Conservation (phyloP, 2,329 filamentous ascomycete genomes). For the Apiospora marii region DNA sequence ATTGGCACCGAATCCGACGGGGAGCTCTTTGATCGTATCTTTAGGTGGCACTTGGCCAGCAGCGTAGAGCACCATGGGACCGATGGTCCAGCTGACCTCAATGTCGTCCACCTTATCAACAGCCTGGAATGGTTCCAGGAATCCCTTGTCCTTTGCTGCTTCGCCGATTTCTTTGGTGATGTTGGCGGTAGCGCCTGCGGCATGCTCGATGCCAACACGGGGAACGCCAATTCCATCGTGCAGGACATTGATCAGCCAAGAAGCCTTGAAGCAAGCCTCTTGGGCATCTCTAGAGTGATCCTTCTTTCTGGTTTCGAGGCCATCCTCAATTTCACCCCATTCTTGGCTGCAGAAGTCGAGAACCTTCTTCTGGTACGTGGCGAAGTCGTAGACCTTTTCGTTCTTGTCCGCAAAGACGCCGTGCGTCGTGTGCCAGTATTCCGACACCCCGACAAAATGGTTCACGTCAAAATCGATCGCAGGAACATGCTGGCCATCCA, state of each 20-base stretch:
- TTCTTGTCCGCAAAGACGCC: slow-evolving; percentile 85
- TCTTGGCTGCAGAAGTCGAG: slow-evolving; percentile 83
- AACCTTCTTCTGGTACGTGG: slow-evolving; percentile 86
- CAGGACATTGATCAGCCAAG: slow-evolving; percentile 95
- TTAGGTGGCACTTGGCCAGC: slow-evolving; percentile 82
- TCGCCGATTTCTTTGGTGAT: slow-evolving; percentile 75
- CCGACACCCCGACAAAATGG: slow-evolving; percentile 96
- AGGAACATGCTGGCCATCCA: slow-evolving; percentile 91
- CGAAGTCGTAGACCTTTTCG: slow-evolving; percentile 87
- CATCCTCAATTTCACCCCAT: slow-evolving; percentile 78
- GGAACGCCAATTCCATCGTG: slow-evolving; percentile 97
- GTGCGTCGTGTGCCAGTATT: slow-evolving; percentile 99
- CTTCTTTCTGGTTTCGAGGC: slow-evolving; percentile 72
- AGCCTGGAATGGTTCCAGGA: slow-evolving; percentile 86
- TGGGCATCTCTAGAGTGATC: slow-evolving; percentile 81
- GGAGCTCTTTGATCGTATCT: slow-evolving; percentile 62
- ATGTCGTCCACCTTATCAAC: slow-evolving; percentile 90
- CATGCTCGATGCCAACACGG: slow-evolving; percentile 78
- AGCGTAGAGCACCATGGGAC: slow-evolving; percentile 95
- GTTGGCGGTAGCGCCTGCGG: slow-evolving; percentile 64
- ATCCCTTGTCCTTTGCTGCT: slow-evolving; percentile 76
- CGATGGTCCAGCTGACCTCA: slow-evolving; percentile 96
- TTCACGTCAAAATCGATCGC: slow-evolving; percentile 97
- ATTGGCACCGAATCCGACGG: slow-evolving; percentile 95
- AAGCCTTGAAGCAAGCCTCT: slow-evolving; percentile 96